Evolutionary conservation across 371 early-diverging fungal genomes (phyloP), one percentile per base, ranked within the genome.

Genomic region (Mortierella sp.): DNA sequence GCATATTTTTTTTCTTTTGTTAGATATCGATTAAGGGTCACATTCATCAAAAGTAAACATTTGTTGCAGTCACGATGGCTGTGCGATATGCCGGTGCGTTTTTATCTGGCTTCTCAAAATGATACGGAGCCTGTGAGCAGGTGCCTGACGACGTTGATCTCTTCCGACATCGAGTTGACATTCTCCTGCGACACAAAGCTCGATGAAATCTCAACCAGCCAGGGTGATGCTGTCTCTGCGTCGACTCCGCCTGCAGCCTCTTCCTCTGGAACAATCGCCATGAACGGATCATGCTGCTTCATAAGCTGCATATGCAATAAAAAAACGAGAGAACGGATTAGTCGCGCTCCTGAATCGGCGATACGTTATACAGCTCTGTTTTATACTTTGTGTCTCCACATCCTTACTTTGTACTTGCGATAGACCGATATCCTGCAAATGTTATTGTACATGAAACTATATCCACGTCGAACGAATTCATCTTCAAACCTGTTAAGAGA

Each of bases 131-230:
- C 78, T 19, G 78, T 56, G 26, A 76, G 62, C 19, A 76, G 14
- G 53, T 69, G 64, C 50, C 70, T 44, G 31, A 76, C 78, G 28
- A 37, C 43, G 41, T 64, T 76, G 56, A 76, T 76, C 49, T 76
- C 78, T 1, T 76, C 78, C 42, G 78, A 70, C 78, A 70, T 76
- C 11, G 59, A 28, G 48, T 76, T 76, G 43, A 76, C 78, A 50
- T 76, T 76, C 39, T 76, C 78, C 32, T 76, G 78, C 7, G 78
- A 70, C 3, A 76, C 70, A 65, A 70, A 76, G 31, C 65, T 64
- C n/a, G 78, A 76, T 6, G 70, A 42, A 28, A 76, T 76, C 50
- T 76, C 78, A 0, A 76, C 62, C 50, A 70, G 31, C 78, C 78
- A 76, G 2, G 78, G 70, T 2, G 70, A 70, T 9, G 65, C 59